phyloP scores from a whole-genome alignment of 805 yeast species.

The Diddensiella santjacobensis region DNA sequence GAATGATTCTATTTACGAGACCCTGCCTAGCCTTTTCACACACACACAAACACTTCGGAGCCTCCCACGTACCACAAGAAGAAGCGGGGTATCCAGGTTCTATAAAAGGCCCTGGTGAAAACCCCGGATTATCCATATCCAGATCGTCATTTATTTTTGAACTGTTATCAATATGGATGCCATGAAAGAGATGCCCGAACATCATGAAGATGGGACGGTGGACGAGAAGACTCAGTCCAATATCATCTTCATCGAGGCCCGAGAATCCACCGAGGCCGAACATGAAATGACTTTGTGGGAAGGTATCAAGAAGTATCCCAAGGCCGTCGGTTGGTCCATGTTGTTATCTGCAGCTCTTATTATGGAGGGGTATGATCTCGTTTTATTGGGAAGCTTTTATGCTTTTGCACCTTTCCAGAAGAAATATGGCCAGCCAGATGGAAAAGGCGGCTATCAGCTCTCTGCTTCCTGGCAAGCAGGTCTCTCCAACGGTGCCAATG shows the following conservation, averaged over 20 bases:
- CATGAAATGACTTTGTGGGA: constrained; percentile 30
- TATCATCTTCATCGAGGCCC: constrained; percentile 10
- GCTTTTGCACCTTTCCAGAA: constrained; percentile 42
- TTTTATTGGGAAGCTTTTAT: constrained; percentile 40
- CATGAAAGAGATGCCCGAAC: not conserved
- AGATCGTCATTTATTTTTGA: not conserved
- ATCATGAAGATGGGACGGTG: not conserved
- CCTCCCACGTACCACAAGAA: too few species aligned
- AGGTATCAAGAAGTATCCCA: constrained; percentile 37
- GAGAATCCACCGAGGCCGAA: constrained; percentile 23
- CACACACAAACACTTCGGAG: too few species aligned
- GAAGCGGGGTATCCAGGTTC: not conserved
- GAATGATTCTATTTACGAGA: not conserved
- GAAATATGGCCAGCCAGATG: constrained; percentile 36
- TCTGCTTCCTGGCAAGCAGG: constrained; percentile 26
- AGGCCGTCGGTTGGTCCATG: constrained; percentile 44
- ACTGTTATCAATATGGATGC: not conserved
- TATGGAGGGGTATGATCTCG: constrained; percentile 50
- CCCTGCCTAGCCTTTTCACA: too few species aligned
- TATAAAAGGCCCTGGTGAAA: not conserved
- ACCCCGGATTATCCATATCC: not conserved
- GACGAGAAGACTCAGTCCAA: not conserved
- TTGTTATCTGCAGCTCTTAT: constrained; percentile 42
- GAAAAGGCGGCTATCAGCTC: constrained; percentile 4
- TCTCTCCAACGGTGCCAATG: constrained; percentile 24